phyloP scores from a whole-genome alignment of 176 grass and related monocot genomes.

The Coix lacrymajobi region DNA sequence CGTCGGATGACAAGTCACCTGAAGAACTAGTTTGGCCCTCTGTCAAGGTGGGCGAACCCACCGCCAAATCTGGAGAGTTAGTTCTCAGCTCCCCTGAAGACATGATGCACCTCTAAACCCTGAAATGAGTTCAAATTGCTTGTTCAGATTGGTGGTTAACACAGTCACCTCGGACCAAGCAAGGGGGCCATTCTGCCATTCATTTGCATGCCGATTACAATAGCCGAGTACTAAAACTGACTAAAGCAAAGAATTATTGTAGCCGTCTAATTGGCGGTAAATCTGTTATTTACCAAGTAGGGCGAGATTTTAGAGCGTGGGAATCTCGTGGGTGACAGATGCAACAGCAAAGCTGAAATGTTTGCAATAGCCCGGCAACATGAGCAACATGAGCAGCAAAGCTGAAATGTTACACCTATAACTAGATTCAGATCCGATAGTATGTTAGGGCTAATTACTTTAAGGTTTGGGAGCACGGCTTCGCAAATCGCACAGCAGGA shows the following conservation, averaged over 20 bases:
- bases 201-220: background rate
- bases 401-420: too few species aligned
- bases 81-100: conserved; percentile 46
- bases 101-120: conserved; percentile 26
- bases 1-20: conserved; percentile 28
- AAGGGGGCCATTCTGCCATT: background rate
- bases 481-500: too few species aligned
- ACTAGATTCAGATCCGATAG: too few species aligned
- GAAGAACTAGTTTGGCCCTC: conserved; percentile 19
- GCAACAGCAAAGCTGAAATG: background rate
- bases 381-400: too few species aligned
- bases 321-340: background rate
- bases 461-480: too few species aligned
- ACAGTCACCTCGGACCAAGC: background rate
- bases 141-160: background rate
- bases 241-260: background rate
- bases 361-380: background rate
- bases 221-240: too few species aligned
- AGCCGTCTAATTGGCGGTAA: background rate
- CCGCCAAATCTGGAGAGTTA: conserved; percentile 32
- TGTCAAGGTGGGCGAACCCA: background rate
- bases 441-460: too few species aligned
- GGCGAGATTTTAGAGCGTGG: background rate
- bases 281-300: background rate
- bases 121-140: background rate